phyloP scores from a whole-genome alignment of 2,329 filamentous ascomycete species.

The Thyridium curvatum region DNA sequence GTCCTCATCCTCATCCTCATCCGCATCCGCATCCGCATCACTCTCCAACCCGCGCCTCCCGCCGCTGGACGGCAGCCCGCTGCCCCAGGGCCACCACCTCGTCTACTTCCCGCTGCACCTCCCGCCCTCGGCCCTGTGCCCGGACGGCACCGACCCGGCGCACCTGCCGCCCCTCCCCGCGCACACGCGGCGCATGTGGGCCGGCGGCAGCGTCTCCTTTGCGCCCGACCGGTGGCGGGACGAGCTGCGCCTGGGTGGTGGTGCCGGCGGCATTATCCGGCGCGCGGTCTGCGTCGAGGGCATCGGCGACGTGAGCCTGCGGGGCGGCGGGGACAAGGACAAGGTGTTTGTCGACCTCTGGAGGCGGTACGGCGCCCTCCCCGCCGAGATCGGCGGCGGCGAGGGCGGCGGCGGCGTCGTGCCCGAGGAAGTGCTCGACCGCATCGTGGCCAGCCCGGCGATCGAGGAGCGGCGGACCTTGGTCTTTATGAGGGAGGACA shows the following conservation, averaged over 20 bases:
- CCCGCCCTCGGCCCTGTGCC: constrained; percentile 54
- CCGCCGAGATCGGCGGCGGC: constrained; percentile 11
- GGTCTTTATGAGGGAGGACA: constrained; percentile 42
- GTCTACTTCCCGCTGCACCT: constrained; percentile 78
- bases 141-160: constrained; percentile 78
- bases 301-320: constrained; percentile 11
- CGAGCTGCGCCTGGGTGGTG: constrained; percentile 31
- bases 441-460: constrained; percentile 12
- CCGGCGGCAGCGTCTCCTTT: constrained; percentile 67
- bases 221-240: constrained; percentile 19
- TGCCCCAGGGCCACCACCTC: constrained; percentile 71
- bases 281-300: constrained; percentile 38
- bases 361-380: constrained; percentile 33
- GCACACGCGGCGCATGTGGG: constrained; percentile 81
- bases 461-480: constrained; percentile 43
- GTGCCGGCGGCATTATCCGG: too few relatives aligned
- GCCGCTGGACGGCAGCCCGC: constrained; percentile 8
- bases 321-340: constrained; percentile 18
- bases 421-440: constrained; percentile 1
- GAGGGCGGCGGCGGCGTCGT: constrained; percentile 1
- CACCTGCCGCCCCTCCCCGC: constrained; percentile 64
- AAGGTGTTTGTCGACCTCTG: constrained; percentile 47
- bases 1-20: too few relatives aligned
- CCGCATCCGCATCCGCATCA: not conserved
- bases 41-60: not conserved